Percentiles rank a stretch among this genome's conserved stretches.
phyloP scores from a whole-genome alignment of 257 asterid genomes.

The Perilla frutescens region DNA sequence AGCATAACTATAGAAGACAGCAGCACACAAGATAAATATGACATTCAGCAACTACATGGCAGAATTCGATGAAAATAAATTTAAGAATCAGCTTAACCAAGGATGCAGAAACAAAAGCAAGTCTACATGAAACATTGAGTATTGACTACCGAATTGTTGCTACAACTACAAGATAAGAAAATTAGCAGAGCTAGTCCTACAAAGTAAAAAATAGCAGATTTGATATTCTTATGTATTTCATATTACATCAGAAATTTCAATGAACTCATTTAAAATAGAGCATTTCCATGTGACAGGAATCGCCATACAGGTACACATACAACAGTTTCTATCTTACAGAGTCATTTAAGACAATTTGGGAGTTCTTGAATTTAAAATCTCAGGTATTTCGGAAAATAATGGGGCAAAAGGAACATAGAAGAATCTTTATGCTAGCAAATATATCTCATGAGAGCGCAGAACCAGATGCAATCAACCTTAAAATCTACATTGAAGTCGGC shows the following conservation, averaged over 20 bases:
- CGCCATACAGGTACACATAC: slow-evolving; percentile 16
- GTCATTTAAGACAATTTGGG: not conserved
- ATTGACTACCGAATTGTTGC: not conserved
- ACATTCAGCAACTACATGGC: slow-evolving; percentile 6
- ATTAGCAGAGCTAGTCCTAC: not conserved
- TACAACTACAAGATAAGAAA: not conserved
- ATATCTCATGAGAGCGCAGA: no score
- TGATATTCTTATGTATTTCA: slow-evolving; percentile 3
- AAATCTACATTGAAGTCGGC: no score
- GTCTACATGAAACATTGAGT: not conserved
- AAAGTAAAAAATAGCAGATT: not conserved
- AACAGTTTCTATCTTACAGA: not conserved
- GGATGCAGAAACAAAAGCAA: not conserved
- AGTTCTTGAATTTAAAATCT: not conserved
- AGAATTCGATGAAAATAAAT: not conserved
- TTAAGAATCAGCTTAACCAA: slow-evolving; percentile 10
- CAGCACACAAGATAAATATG: not conserved
- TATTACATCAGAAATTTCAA: not conserved
- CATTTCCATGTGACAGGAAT: slow-evolving; percentile 1
- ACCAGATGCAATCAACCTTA: no score
- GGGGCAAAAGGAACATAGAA: slow-evolving; percentile 20
- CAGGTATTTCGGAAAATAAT: slow-evolving; percentile 17
- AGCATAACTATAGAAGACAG: not conserved
- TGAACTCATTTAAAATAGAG: slow-evolving; percentile 8
- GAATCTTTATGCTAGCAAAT: not conserved